Evolutionary conservation across 129 eudicot species (phyloP), one percentile per base, ranked within the genome.

Genomic region (Saposhnikovia divaricata): DNA sequence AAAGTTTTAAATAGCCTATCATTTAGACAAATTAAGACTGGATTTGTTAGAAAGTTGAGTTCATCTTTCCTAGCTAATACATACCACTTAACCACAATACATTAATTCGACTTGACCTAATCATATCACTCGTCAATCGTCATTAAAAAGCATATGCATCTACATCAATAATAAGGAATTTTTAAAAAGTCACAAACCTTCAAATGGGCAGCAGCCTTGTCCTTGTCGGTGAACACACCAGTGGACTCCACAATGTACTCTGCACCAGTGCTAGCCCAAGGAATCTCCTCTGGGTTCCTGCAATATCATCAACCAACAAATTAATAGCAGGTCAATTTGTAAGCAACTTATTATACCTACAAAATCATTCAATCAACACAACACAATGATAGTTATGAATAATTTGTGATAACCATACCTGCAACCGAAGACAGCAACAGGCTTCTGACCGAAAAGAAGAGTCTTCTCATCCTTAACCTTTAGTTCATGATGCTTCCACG

Each of bases 251-350:
- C 89, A 18, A 88, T 65, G 50, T 75, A 88, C 65, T 88, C 91
- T 0, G 91, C 91, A 71, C 89, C 91, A 46, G 89, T 83, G 71
- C 81, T 48, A 5, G 86, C 81, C 91, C 91, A 88, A 14, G 91
- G 91, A 84, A 86, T 88, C 85, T 88, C 91, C 57, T 88, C 91
- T 0, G 91, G 91, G 83, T 88, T 88, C 86, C 91, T 88, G 28
- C 27, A 77, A 39, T 14, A 6, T 37, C 23, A 51, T 61, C 77
- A 76, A 74, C 47, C 70, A 9, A 46, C 6, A 6, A 59, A 9
- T 6, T 2, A 59, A 6, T 16, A 25, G 11, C 14, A 11, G 5
- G 2, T 65, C 7, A 2, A 65, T n/a, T 44, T 25, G 47, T 8
- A 46, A 13, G 34, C 40, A 46, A 7, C 4, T 1, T 46, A 2